phyloP scores from a whole-genome alignment of 2,329 filamentous ascomycete species.

The Emydomyces testavorans region DNA sequence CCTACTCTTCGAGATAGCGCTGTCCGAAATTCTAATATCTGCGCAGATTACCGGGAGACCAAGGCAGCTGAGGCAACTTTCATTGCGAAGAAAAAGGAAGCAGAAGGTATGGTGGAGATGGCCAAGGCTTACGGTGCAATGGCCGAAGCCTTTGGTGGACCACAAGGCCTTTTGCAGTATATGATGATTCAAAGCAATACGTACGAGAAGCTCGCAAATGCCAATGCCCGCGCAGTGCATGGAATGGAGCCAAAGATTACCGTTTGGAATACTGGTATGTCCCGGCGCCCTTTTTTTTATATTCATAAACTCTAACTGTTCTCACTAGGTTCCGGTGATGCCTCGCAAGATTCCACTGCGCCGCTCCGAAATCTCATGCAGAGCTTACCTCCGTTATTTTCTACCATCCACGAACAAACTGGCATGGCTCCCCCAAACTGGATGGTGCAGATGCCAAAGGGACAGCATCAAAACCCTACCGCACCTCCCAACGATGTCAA shows the following conservation, averaged over 20 bases:
- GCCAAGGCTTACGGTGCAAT: slow-evolving; percentile 68
- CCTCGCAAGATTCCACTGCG: slow-evolving; percentile 44
- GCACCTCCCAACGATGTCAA: neutral
- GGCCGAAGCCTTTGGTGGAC: slow-evolving; percentile 61
- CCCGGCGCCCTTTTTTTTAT: neutral
- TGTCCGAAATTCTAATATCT: slow-evolving; percentile 6
- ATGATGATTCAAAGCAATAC: slow-evolving; percentile 79
- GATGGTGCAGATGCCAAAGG: slow-evolving; percentile 45
- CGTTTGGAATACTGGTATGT: slow-evolving; percentile 67
- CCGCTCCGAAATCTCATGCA: slow-evolving; percentile 74
- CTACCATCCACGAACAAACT: slow-evolving; percentile 79
- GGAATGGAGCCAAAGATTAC: slow-evolving; percentile 82
- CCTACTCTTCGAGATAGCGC: neutral
- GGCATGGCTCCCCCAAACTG: slow-evolving; percentile 69
- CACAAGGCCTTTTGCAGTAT: slow-evolving; percentile 66
- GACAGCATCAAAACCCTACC: slow-evolving; percentile 13
- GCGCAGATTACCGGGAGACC: slow-evolving; percentile 22
- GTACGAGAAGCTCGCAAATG: slow-evolving; percentile 64
- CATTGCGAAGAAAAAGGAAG: slow-evolving; percentile 56
- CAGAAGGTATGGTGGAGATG: slow-evolving; percentile 65
- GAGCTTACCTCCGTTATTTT: slow-evolving; percentile 68
- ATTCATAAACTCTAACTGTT: neutral
- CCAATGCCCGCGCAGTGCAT: slow-evolving; percentile 62
- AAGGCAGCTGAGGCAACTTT: slow-evolving; percentile 43
- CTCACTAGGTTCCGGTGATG: slow-evolving; percentile 30